Base-by-base conservation (phyloP, 306 rosid genomes). In the Ziziphus jujuba region DNA sequence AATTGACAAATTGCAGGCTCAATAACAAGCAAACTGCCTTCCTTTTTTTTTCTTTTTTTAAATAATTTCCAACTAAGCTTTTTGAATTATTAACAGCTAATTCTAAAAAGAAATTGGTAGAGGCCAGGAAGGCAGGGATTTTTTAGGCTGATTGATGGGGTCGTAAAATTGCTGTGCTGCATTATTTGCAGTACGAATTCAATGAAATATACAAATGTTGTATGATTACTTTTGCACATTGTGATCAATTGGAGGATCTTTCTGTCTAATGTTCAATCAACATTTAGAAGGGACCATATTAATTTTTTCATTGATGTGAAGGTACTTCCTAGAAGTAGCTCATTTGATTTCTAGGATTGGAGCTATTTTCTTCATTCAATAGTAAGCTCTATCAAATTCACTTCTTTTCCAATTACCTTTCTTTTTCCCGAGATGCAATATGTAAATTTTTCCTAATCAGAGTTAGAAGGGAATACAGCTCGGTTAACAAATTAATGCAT, bases 181-280 rank as follows among this genome's bases (percentile, higher is more conserved):
- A 77, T 73, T 80, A 63, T 70, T 80, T 34, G 74, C 49, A 52
- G 31, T 48, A 51, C 63, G 23, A 49, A 66, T 66, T 59, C 75
- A 50, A 72, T 61, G 59, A 38, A 69, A 38, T 28, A 24, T 55
- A 47, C 63, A 43, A 59, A 70, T 55, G 49, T 28, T 10, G 17
- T 54, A 77, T 72, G 71, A 70, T 67, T 61, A 24, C n/a, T 67
- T 58, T 34, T 67, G 22, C 53, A 35, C 13, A 78, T 47, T 38
- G 48, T 73, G 57, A 58, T 58, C 50, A 21, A 52, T 20, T 24
- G 38, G 52, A 38, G 19, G 50, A 63, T 43, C 60, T 73, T 20
- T 3, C 17, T 21, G 56, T 63, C 38, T 38, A 67, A 67, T 66
- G 75, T 67, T 81, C 77, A 52, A 74, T 82, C 85, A 79, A 28